phyloP scores from a whole-genome alignment of 2,329 filamentous ascomycete genomes.

The Colletotrichum sp. region DNA sequence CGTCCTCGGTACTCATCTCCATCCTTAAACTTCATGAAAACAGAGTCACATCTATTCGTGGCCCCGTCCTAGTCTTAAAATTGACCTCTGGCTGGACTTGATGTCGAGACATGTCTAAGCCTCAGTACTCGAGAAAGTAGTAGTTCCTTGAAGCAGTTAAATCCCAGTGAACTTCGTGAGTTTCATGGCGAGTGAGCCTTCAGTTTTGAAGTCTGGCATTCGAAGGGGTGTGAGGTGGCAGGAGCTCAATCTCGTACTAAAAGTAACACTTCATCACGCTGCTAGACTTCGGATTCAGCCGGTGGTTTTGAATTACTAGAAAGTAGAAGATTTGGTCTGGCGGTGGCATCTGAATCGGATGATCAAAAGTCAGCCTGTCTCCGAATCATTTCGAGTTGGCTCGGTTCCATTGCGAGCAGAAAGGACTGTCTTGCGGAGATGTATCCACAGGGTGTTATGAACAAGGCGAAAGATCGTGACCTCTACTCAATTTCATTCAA shows the following conservation, averaged over 20 bases:
- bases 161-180: background rate
- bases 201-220: background rate
- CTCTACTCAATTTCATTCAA: background rate
- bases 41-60: background rate
- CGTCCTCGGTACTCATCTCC: background rate
- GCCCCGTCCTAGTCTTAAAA: rapidly evolving
- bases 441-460: background rate
- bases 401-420: background rate
- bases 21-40: rapidly evolving
- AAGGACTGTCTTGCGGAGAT: background rate
- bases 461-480: background rate
- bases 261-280: background rate
- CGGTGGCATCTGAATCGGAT: background rate
- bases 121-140: background rate
- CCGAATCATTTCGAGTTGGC: background rate
- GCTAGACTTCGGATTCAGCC: background rate
- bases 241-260: background rate
- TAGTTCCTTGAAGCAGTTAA: background rate
- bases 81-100: background rate
- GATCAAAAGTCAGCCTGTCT: background rate
- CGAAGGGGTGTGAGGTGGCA: background rate
- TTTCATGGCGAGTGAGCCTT: background rate
- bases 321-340: background rate
- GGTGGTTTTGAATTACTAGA: background rate
- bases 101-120: background rate